These are phyloP conservation scores for Elongisporangium anandrum DNA, from an alignment of 352 stramenopile species.

Conservation along the genomic window DNA sequence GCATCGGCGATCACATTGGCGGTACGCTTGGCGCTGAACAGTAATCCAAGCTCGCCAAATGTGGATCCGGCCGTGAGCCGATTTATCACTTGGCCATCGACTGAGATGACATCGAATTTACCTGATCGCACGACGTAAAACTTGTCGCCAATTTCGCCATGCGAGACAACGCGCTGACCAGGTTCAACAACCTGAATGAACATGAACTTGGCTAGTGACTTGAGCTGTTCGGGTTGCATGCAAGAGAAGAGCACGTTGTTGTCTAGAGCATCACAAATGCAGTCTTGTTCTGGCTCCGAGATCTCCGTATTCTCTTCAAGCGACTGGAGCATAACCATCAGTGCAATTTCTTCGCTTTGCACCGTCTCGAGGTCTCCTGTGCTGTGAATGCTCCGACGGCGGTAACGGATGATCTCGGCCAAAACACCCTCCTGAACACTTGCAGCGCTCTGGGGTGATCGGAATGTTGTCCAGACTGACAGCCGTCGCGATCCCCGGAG, in stretches of 20 bases:
- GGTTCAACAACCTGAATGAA: slow-evolving; percentile 67
- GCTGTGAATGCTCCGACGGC: slow-evolving; percentile 36
- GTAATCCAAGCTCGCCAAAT: slow-evolving; percentile 51
- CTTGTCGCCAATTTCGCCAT: slow-evolving; percentile 76
- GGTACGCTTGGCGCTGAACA: slow-evolving; percentile 50
- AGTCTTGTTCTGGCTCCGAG: slow-evolving; percentile 25
- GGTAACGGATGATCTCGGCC: slow-evolving; percentile 38
- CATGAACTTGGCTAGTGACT: slow-evolving; percentile 66
- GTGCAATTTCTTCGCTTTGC: slow-evolving; percentile 24
- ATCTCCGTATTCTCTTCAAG: slow-evolving; percentile 21
- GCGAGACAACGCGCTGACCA: slow-evolving; percentile 69
- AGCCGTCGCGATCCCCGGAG: neutral
- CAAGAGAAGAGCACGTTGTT: slow-evolving; percentile 79
- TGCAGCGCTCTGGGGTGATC: slow-evolving; percentile 29
- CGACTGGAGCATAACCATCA: slow-evolving; percentile 18
- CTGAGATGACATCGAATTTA: slow-evolving; percentile 42
- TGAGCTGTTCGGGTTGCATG: slow-evolving; percentile 70
- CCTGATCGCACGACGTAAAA: slow-evolving; percentile 66
- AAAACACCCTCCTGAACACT: slow-evolving; percentile 39
- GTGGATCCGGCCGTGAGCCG: slow-evolving; percentile 25
- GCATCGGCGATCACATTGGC: slow-evolving; percentile 36
- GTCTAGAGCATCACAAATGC: slow-evolving; percentile 54
- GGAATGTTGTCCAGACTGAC: slow-evolving; percentile 5
- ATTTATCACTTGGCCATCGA: slow-evolving; percentile 38
- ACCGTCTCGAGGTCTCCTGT: slow-evolving; percentile 19